Evolutionary conservation across 208 protist species (phyloP).

Genomic region (Endotrypanum monterogeii): DNA sequence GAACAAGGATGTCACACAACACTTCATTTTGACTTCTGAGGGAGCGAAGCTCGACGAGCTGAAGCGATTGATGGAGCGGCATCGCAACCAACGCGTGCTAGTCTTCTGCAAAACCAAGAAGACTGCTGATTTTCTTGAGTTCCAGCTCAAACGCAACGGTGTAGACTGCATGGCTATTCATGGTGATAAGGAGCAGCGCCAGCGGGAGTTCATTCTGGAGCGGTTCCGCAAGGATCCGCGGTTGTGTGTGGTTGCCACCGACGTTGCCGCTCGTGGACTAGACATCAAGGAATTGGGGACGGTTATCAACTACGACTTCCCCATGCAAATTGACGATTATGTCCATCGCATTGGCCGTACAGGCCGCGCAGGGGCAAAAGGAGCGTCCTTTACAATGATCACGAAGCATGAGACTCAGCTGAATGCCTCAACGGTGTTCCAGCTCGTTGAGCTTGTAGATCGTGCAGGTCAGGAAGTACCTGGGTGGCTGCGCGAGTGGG

Average conservation of each 20-base stretch:
- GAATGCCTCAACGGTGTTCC: slow-evolving; percentile 76
- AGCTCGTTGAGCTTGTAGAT: slow-evolving; percentile 70
- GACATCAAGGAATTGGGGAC: slow-evolving; percentile 99
- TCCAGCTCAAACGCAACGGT: slow-evolving; percentile 77
- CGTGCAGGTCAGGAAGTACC: slow-evolving; percentile 76
- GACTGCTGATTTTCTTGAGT: slow-evolving; percentile 88
- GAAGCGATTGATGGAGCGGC: slow-evolving; percentile 64
- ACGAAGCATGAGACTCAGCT: slow-evolving; percentile 90
- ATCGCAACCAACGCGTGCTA: slow-evolving; percentile 84
- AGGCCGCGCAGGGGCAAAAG: slow-evolving; percentile 89
- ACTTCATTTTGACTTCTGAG: slow-evolving; percentile 83
- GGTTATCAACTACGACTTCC: slow-evolving; percentile 99
- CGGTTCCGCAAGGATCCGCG: slow-evolving; percentile 83
- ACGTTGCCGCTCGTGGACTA: slow-evolving; percentile 95
- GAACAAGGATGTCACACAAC: slow-evolving; percentile 91
- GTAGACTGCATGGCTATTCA: slow-evolving; percentile 90
- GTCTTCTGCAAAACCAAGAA: slow-evolving; percentile 94
- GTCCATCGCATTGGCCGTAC: slow-evolving; percentile 97
- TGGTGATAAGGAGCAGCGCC: slow-evolving; percentile 93
- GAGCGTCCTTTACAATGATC: slow-evolving; percentile 86
- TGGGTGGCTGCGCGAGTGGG: slow-evolving; percentile 77
- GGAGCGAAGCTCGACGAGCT: slow-evolving; percentile 78
- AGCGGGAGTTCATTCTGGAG: slow-evolving; percentile 94
- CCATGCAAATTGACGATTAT: slow-evolving; percentile 99
- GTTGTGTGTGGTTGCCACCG: slow-evolving; percentile 91